Conservation (phyloP, 352 stramenopile genomes). For the Phytophthora pluvialis region DNA sequence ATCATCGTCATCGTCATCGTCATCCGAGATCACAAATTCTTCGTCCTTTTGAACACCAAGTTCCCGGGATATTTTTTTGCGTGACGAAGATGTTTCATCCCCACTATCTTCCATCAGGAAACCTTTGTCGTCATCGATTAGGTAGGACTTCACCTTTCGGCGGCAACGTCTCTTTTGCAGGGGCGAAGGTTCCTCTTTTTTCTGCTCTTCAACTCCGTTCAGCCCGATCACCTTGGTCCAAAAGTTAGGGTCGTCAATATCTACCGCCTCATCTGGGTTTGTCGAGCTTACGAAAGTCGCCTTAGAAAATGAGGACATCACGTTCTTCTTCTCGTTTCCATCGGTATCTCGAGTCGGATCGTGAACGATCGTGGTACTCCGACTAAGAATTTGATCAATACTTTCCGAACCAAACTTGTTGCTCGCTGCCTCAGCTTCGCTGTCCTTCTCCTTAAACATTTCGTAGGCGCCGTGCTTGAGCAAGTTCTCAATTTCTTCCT, state of each 20-base stretch:
- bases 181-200: conserved; percentile 69
- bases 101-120: conserved; percentile 55
- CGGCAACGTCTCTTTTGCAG: conserved; percentile 78
- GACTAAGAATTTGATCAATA: conserved; percentile 98
- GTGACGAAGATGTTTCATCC: conserved; percentile 41
- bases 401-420: conserved; percentile 98
- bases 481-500: conserved; percentile 93
- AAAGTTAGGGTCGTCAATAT: conserved; percentile 94
- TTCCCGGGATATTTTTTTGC: conserved; percentile 35
- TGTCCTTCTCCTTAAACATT: conserved; percentile 93
- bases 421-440: conserved; percentile 90
- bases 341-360: conserved; percentile 67
- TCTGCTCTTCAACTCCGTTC: conserved; percentile 69
- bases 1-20: conserved; percentile 56
- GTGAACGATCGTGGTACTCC: conserved; percentile 89
- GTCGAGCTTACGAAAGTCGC: conserved; percentile 92
- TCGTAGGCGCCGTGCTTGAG: conserved; percentile 95
- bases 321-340: conserved; percentile 66
- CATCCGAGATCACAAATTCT: conserved; percentile 79
- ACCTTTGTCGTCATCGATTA: conserved; percentile 49
- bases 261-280: conserved; percentile 88
- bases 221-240: conserved; percentile 94
- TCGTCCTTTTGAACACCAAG: conserved; percentile 50
- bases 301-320: conserved; percentile 93
- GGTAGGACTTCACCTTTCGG: conserved; percentile 77